phyloP scores from a whole-genome alignment of 1,284 basidiomycete species.

The Pseudomicrostroma phylloplanum region DNA sequence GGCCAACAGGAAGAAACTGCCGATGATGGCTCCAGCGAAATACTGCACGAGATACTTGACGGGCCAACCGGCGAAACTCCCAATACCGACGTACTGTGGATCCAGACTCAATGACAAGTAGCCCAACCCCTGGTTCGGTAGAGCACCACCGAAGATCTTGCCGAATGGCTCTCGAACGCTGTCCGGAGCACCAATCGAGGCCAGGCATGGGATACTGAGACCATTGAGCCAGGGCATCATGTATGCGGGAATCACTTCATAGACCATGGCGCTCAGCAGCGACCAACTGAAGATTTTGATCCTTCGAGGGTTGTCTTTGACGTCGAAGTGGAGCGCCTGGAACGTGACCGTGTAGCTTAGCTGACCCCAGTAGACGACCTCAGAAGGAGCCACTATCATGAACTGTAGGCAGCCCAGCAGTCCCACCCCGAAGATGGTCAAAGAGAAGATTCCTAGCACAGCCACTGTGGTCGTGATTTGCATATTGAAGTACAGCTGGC shows the following conservation, averaged over 20 bases:
- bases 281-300: conserved; percentile 61
- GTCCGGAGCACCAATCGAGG: conserved; percentile 54
- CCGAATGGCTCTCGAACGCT: conserved; percentile 20
- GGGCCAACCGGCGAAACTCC: conserved; percentile 11
- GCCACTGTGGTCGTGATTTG: conserved; percentile 54
- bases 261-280: conserved; percentile 19
- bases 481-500: conserved; percentile 23
- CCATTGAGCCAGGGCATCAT: conserved; percentile 50
- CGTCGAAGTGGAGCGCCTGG: conserved; percentile 41
- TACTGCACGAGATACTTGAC: conserved; percentile 42
- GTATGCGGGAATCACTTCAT: conserved; percentile 54
- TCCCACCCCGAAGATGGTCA: conserved; percentile 64
- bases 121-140: conserved; percentile 30
- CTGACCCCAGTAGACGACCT: conserved; percentile 51
- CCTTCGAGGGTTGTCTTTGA: conserved; percentile 55
- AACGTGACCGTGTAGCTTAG: conserved; percentile 40
- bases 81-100: conserved; percentile 43
- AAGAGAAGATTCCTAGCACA: conserved; percentile 62
- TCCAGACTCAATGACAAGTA: conserved; percentile 23
- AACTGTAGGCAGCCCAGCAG: conserved; percentile 51
- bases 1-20: conserved; percentile 27
- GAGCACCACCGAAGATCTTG: conserved; percentile 46
- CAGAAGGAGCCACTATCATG: conserved; percentile 23
- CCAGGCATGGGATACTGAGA: conserved; percentile 53
- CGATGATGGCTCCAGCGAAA: conserved; percentile 32